Conservation (phyloP, 1,284 basidiomycete species). For the Ganoderma lingzhi region DNA sequence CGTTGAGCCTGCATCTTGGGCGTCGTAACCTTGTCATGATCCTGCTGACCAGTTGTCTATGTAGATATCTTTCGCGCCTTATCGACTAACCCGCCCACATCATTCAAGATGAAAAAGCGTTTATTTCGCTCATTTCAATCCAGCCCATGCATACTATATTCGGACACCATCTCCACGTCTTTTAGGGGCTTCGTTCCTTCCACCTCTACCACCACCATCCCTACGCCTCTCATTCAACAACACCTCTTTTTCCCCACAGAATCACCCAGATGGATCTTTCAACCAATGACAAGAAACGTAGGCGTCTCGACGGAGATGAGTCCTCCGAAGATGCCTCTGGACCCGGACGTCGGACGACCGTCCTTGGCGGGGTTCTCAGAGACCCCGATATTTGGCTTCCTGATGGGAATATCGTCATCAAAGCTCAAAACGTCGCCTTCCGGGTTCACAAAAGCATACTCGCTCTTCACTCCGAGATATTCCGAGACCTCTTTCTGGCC, state of each 20-base stretch:
- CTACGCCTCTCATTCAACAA: neutral
- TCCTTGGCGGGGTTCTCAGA: neutral
- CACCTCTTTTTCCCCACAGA: neutral
- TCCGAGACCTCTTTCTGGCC: neutral
- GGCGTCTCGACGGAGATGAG: neutral
- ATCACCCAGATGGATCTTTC: neutral
- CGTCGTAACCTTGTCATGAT: too few species aligned
- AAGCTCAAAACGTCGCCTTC: neutral
- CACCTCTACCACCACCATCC: neutral
- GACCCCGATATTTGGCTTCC: neutral
- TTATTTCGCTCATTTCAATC: too few species aligned
- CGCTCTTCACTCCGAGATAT: neutral
- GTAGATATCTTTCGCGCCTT: too few species aligned
- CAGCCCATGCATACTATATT: neutral
- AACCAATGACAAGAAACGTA: neutral
- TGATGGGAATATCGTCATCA: neutral
- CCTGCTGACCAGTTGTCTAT: too few species aligned
- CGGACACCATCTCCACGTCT: neutral
- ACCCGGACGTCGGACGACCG: neutral
- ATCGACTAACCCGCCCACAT: too few species aligned
- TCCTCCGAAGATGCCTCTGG: neutral
- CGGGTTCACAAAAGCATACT: neutral
- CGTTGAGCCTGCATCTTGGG: too few species aligned
- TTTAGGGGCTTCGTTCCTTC: neutral
- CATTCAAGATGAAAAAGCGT: too few species aligned